Evolutionary conservation across 495 filamentous ascomycete species (phyloP), one percentile per base, ranked within the genome.

Genomic region (Xylaria nigripes): DNA sequence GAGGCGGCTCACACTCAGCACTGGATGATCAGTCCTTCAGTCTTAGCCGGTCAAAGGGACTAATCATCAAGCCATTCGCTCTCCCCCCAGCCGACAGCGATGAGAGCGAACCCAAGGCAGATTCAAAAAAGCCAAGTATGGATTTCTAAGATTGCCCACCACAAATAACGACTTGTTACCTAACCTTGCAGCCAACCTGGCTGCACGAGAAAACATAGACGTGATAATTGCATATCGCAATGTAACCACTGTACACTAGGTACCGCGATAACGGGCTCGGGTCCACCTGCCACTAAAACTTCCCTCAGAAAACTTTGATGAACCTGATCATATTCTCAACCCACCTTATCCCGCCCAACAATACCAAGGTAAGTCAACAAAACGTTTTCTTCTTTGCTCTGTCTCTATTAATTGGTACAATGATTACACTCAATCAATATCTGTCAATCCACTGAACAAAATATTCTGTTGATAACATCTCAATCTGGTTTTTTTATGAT

Each of bases 1-100:
- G 53, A 45, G 92, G 93, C 7, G 89, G 89, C 6, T 86, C 87
- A 12, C 78, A 79, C 46, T 75, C 71, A n/a, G 76, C 85, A 48
- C 84, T 88, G 9, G 86, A 93, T 63, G 89, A 96, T 64, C 77
- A 95, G 68, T 89, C 89, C 15, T 98, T 98, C 69, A 90, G 80
- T 42, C 69, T 97, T 29, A 95, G 89, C 63, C 78, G 87, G 59
- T 83, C 85, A 55, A 89, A 80, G 62, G 78, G 80, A 1, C 84
- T 98, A 61, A 81, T 86, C 56, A 90, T 98, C 56, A 89, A 85
- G 69, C 86, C 88, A 7, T 98, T 87, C 67, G 91, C 85, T 67
- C 71, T 98, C 46, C 94, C 94, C 32, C 93, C 93, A 1, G 78
- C 89, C n/a, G 87, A 89, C 38, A 87, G 83, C 3, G 89, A 92